A percentile compares a stretch with the other conserved stretches of the same genome.
Conservation (phyloP, 495 filamentous ascomycete species). For the Penicillium daleae region DNA sequence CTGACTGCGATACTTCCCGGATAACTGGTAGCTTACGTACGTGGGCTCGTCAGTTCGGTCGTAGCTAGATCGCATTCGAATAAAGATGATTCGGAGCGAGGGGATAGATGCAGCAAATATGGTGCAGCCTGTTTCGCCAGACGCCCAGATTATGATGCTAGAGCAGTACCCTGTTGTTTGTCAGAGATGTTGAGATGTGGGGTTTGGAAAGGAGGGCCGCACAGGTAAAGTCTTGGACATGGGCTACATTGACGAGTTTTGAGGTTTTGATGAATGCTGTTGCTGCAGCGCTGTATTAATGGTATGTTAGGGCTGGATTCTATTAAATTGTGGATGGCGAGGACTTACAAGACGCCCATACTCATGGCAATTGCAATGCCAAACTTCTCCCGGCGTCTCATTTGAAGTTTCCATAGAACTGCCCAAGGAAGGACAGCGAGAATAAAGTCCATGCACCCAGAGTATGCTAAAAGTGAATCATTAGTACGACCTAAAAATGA, state of each 20-base stretch:
- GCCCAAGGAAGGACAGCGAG: slow-evolving; percentile 31
- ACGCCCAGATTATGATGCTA: slow-evolving; percentile 27
- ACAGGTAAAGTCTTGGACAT: slow-evolving; percentile 32
- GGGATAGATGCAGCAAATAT: slow-evolving; percentile 34
- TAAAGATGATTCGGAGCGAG: slow-evolving; percentile 23
- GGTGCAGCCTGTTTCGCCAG: slow-evolving; percentile 29
- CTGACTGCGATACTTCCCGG: background rate
- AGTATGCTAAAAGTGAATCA: slow-evolving; percentile 18
- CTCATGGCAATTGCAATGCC: slow-evolving; percentile 34
- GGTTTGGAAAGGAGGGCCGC: too few relatives aligned
- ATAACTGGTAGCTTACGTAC: slow-evolving; percentile 5
- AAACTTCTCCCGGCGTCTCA: slow-evolving; percentile 29
- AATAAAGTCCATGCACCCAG: slow-evolving; percentile 31
- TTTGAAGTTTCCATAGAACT: slow-evolving; percentile 32
- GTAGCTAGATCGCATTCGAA: slow-evolving; percentile 26
- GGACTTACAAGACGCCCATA: slow-evolving; percentile 32
- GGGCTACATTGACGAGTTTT: slow-evolving; percentile 19
- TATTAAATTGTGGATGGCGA: too few relatives aligned
- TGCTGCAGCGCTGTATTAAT: slow-evolving; percentile 20
- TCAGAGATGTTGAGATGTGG: too few relatives aligned
- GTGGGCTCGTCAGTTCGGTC: background rate
- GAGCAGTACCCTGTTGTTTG: slow-evolving; percentile 25
- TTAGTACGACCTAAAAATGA: too few relatives aligned
- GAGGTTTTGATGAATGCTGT: slow-evolving; percentile 34
- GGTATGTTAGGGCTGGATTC: too few relatives aligned